phyloP scores from a whole-genome alignment of 2,329 filamentous ascomycete genomes.

The Sclerotiophoma versabilis region DNA sequence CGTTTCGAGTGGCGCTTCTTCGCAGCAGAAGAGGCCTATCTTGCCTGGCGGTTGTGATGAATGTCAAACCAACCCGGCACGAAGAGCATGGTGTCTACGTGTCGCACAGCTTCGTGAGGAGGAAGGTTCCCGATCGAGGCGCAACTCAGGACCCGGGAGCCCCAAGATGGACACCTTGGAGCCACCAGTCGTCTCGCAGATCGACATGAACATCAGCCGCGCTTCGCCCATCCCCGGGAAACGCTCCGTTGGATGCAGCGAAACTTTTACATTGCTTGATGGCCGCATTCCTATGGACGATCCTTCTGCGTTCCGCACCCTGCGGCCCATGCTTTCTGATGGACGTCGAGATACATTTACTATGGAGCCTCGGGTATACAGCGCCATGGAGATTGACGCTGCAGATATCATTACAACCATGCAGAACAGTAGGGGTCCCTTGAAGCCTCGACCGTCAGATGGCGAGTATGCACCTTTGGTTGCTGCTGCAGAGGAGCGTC shows the following conservation, averaged over 20 bases:
- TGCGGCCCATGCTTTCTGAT: conserved; percentile 35
- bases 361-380: conserved; percentile 41
- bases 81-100: conserved; percentile 46
- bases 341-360: conserved; percentile 33
- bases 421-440: conserved; percentile 37
- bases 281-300: conserved; percentile 44
- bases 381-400: conserved; percentile 47
- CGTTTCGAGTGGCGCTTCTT: conserved; percentile 14
- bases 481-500: conserved; percentile 36
- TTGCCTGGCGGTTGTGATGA: conserved; percentile 46
- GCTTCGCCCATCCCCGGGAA: conserved; percentile 18
- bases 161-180: conserved; percentile 37
- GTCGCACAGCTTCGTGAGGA: conserved; percentile 39
- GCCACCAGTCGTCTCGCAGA: conserved; percentile 33
- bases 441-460: conserved; percentile 40
- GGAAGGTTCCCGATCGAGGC: conserved; percentile 11
- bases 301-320: conserved; percentile 41
- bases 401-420: conserved; percentile 48
- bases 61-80: conserved; percentile 44
- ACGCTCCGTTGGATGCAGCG: conserved; percentile 43
- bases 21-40: conserved; percentile 4
- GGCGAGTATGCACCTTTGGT: conserved; percentile 40
- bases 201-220: conserved; percentile 24
- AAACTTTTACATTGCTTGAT: conserved; percentile 45
- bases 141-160: conserved; percentile 7